Evolutionary conservation across 306 rosid species (phyloP).

Genomic region (Canavalia ensiformis): DNA sequence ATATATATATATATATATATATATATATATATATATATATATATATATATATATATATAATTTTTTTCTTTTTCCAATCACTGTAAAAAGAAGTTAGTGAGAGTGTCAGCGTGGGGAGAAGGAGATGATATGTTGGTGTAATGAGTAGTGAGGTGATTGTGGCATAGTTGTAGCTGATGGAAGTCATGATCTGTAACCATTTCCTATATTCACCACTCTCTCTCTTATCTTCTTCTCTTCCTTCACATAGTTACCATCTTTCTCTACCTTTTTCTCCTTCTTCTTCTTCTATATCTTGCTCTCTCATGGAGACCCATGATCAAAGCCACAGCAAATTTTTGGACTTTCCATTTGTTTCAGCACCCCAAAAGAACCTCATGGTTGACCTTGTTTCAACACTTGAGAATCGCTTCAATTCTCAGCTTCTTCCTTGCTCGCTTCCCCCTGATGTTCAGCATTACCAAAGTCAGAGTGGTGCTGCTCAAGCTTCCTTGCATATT

Average conservation of each 20-base stretch:
- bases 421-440: conserved; percentile 77
- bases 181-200: conserved; percentile 45
- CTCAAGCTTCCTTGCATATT: conserved; percentile 71
- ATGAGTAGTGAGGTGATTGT: neutral
- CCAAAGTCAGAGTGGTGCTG: conserved; percentile 53
- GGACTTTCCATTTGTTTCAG: conserved; percentile 77
- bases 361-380: conserved; percentile 72
- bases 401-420: conserved; percentile 68
- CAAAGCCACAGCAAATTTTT: conserved; percentile 57
- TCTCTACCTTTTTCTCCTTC: conserved; percentile 5
- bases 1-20: no score
- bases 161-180: conserved; percentile 28
- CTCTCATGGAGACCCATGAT: conserved; percentile 55
- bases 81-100: no score
- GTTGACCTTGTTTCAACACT: conserved; percentile 63
- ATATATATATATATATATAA: no score
- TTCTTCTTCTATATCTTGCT: conserved; percentile 46
- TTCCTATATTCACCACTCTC: conserved; percentile 36
- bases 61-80: no score
- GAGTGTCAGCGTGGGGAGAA: neutral
- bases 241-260: neutral
- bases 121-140: neutral
- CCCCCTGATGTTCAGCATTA: conserved; percentile 70
- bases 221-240: conserved; percentile 43
- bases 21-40: no score